A percentile compares a stretch with the other conserved stretches of the same genome.
Evolutionary conservation across 768 basidiomycete genomes (phyloP).

Genomic region (Russula olivacea): DNA sequence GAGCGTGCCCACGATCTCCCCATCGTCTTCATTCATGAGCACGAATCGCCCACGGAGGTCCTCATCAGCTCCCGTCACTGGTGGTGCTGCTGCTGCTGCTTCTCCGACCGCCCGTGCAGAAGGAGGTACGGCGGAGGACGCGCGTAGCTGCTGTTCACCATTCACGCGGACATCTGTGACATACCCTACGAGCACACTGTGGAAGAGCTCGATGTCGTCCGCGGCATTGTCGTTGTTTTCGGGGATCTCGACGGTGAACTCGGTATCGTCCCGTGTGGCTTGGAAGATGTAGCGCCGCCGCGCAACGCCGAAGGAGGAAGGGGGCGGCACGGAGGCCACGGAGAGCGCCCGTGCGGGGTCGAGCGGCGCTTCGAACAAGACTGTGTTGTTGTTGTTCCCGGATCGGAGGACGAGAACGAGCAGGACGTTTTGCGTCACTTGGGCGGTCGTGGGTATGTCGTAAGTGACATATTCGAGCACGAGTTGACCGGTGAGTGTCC

Average conservation of each 20-base stretch:
- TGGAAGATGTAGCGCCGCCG: slow-evolving; percentile 24
- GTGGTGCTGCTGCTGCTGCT: not conserved
- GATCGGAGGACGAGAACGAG: slow-evolving; percentile 25
- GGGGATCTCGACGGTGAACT: slow-evolving; percentile 20
- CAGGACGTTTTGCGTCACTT: slow-evolving; percentile 11
- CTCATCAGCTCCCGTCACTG: not conserved
- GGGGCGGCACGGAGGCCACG: slow-evolving; percentile 4
- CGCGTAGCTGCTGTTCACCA: not conserved
- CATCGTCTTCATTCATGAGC: slow-evolving; percentile 22
- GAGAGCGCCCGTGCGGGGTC: slow-evolving; percentile 21
- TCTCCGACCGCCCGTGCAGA: not conserved
- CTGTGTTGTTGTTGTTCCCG: not conserved
- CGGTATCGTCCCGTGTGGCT: slow-evolving; percentile 18
- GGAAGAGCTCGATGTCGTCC: slow-evolving; percentile 23
- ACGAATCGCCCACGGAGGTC: slow-evolving; percentile 26
- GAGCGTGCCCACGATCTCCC: slow-evolving; percentile 23
- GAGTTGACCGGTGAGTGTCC: slow-evolving; percentile 16
- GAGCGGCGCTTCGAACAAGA: slow-evolving; percentile 22
- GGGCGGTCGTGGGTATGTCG: not conserved
- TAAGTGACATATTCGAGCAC: slow-evolving; percentile 23
- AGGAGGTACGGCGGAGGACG: not conserved
- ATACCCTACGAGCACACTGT: slow-evolving; percentile 23
- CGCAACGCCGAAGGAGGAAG: slow-evolving; percentile 1
- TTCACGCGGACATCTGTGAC: slow-evolving; percentile 6
- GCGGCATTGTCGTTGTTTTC: not conserved